Evolutionary conservation across 495 filamentous ascomycete genomes (phyloP), one percentile per base, ranked within the genome.

Genomic region (Lentithecium fluviatile): DNA sequence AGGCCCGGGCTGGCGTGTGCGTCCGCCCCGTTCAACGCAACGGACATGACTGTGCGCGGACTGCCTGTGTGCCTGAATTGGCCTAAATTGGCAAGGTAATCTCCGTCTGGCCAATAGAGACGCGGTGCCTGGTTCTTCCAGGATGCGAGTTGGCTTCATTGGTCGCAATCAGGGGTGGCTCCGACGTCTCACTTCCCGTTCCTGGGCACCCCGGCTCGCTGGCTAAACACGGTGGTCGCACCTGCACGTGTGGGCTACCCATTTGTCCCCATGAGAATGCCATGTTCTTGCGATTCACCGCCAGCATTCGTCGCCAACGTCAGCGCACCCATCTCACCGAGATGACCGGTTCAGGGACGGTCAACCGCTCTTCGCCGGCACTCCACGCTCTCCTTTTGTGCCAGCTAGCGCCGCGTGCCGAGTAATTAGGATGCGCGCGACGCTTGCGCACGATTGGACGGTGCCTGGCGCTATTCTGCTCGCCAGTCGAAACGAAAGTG

Each of bases 341-440:
- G 24, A 26, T 32, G 5, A 10, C 15, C 10, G 47, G 23, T 24
- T 10, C 11, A 8, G 47, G 6, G 26, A 23, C 21, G 7, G 47
- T 13, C 19, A 37, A 52, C n/a, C 15, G 23, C 24, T 34, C 29
- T 26, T 34, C 36, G 6, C 51, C 6, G 11, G 13, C 20, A n/a
- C 24, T 24, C 29, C 5, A 21, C 47, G 47, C 10, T 8, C n/a
- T 17, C 17, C 11, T 13, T 32, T 38, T 21, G 21, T 13, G 45
- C 55, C 43, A 58, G 43, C 26, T 25, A 26, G 47, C 15, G 19
- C 47, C 25, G 23, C 49, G 29, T 47, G 57, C 45, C 49, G 58
- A 49, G 50, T 50, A 46, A 61, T 61, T 54, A 49, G 34, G 58
- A 54, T 61, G 38, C 15, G 58, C 50, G 50, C 20, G 58, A 55